Conservation (phyloP, 257 asterid species). For the Nicotiana knightiana region DNA sequence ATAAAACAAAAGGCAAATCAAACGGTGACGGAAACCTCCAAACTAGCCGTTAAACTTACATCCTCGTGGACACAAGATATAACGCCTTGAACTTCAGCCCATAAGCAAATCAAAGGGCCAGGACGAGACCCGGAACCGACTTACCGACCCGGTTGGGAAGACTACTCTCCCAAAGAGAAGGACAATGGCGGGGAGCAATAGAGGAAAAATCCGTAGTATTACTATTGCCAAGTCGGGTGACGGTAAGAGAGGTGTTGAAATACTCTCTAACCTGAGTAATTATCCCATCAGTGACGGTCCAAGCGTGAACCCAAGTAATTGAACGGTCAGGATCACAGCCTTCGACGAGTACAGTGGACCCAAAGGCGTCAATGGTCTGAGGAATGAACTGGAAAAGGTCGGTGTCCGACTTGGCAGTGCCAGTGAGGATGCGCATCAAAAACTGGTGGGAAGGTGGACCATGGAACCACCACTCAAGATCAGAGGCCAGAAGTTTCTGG, state of each 20-base stretch:
- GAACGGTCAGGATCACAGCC: constrained; percentile 60
- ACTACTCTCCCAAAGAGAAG: constrained; percentile 85
- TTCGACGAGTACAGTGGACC: constrained; percentile 75
- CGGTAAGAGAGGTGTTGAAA: constrained; percentile 90
- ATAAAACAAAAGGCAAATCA: background rate
- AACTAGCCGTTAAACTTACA: constrained; percentile 26
- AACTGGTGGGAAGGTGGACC: constrained; percentile 97
- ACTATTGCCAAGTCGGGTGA: constrained; percentile 50
- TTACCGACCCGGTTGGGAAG: constrained; percentile 70
- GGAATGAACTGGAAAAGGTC: constrained; percentile 56
- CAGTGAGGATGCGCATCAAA: constrained; percentile 96
- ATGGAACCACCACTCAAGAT: constrained; percentile 99
- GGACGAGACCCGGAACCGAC: constrained; percentile 84
- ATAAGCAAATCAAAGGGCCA: constrained; percentile 42
- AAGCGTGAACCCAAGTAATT: constrained; percentile 95
- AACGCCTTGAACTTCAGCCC: constrained; percentile 29
- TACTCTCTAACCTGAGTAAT: constrained; percentile 93
- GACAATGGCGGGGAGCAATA: constrained; percentile 43
- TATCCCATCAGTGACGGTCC: constrained; percentile 95
- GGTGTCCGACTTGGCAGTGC: constrained; percentile 35
- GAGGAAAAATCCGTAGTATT: constrained; percentile 19
- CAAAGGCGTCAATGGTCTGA: constrained; percentile 65
- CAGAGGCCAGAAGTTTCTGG: constrained; percentile 77
- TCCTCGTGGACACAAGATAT: constrained; percentile 30
- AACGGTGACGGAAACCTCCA: background rate